Evolutionary conservation across 1,284 basidiomycete genomes (phyloP).

Genomic region (Trichosporon ovoides): DNA sequence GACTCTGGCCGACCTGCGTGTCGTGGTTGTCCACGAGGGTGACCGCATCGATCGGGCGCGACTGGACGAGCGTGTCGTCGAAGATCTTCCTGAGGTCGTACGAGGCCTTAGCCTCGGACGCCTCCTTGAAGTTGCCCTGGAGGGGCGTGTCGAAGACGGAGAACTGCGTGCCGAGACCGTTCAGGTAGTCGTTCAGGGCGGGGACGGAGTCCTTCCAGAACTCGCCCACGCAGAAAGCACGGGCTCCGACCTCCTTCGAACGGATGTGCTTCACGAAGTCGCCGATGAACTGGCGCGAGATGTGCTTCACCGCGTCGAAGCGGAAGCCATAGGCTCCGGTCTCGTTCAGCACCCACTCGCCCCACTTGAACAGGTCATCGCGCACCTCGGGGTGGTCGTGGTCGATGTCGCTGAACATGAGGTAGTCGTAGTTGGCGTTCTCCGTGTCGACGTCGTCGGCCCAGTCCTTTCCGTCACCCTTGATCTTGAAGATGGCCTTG

Average conservation of each 20-base stretch:
- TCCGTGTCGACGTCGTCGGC: conserved; percentile 51
- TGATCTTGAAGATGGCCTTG: conserved; percentile 58
- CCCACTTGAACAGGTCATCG: conserved; percentile 52
- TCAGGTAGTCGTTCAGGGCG: conserved; percentile 40
- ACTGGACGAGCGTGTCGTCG: conserved; percentile 55
- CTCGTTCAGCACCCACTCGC: conserved; percentile 61
- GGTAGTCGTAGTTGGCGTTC: conserved; percentile 52
- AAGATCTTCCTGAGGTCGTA: conserved; percentile 57
- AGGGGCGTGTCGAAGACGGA: conserved; percentile 57
- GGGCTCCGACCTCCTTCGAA: conserved; percentile 42
- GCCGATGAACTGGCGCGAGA: conserved; percentile 51
- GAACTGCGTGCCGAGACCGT: conserved; percentile 53
- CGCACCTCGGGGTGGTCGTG: conserved; percentile 72
- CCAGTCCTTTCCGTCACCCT: conserved; percentile 57
- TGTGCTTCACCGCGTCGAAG: conserved; percentile 75
- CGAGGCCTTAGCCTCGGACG: conserved; percentile 51
- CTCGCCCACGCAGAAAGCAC: conserved; percentile 54
- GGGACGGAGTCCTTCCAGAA: conserved; percentile 54
- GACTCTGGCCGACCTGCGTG: conserved; percentile 55
- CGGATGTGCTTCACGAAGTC: conserved; percentile 56
- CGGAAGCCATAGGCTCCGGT: conserved; percentile 76
- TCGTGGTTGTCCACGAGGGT: conserved; percentile 57
- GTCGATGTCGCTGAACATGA: conserved; percentile 57
- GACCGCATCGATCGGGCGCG: conserved; percentile 57
- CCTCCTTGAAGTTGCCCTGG: conserved; percentile 54